A percentile compares a stretch with the other conserved stretches of the same genome.
phyloP scores from a whole-genome alignment of 352 stramenopile species.

The Phytophthora litchii region DNA sequence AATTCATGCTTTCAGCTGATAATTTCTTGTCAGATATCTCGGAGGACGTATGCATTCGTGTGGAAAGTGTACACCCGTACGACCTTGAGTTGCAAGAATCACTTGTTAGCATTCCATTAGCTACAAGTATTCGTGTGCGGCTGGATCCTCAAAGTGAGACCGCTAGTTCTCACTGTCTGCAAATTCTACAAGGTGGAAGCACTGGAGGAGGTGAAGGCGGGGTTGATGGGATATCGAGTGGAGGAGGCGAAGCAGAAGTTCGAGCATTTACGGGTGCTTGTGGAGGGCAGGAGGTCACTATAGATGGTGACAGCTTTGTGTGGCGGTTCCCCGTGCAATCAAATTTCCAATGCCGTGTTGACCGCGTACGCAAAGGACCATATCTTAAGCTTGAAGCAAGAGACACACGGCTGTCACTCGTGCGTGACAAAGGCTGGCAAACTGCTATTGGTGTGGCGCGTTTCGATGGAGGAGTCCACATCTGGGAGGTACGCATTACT shows the following conservation, averaged over 20 bases:
- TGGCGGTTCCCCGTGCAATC: conserved; percentile 89
- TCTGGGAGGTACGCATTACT: conserved; percentile 89
- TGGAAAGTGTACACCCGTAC: conserved; percentile 83
- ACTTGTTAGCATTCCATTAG: conserved; percentile 80
- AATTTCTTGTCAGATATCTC: conserved; percentile 89
- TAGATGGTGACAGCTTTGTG: conserved; percentile 86
- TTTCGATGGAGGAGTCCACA: conserved; percentile 85
- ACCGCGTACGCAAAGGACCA: conserved; percentile 82
- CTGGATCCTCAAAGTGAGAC: conserved; percentile 80
- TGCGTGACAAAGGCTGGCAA: conserved; percentile 90
- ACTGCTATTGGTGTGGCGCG: conserved; percentile 86
- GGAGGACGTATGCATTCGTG: conserved; percentile 79
- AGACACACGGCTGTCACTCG: conserved; percentile 83
- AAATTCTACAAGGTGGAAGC: conserved; percentile 81
- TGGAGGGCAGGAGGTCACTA: conserved; percentile 86
- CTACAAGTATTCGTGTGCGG: conserved; percentile 84
- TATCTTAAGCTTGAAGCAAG: conserved; percentile 91
- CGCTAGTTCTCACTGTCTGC: conserved; percentile 85
- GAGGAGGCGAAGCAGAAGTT: conserved; percentile 80
- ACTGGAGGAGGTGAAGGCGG: conserved; percentile 35
- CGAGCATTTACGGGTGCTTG: conserved; percentile 84
- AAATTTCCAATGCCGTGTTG: conserved; percentile 89
- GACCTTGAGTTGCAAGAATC: conserved; percentile 83
- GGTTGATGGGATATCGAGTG: conserved; percentile 56
- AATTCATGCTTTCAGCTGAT: conserved; percentile 89